Conservation (phyloP, 345 rosid species). For the Populus ilicifolia region DNA sequence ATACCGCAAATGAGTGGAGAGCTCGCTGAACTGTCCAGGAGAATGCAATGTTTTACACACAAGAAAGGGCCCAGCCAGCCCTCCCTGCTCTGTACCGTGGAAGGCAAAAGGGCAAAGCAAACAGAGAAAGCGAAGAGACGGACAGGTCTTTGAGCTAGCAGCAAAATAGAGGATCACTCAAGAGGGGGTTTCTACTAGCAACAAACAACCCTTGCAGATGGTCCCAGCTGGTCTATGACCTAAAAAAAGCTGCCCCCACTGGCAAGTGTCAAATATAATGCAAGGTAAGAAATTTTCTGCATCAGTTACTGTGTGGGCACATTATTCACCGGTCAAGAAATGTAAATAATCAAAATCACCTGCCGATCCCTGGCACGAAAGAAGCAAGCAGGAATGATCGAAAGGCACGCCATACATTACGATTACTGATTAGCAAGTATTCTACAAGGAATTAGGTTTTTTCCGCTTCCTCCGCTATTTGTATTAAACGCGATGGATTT, state of each 20-base stretch:
- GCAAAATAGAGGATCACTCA: constrained; percentile 16
- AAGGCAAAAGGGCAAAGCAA: not conserved
- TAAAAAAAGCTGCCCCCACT: constrained; percentile 4
- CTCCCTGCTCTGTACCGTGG: too few species aligned
- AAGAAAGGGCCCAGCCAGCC: too few species aligned
- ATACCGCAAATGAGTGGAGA: too few species aligned
- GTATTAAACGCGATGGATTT: too few species aligned
- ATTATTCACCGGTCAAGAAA: not conserved
- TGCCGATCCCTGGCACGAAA: too few species aligned
- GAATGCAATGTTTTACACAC: too few species aligned
- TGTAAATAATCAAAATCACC: not conserved
- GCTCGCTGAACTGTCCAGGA: too few species aligned
- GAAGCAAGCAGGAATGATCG: not conserved
- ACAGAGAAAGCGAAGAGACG: not conserved
- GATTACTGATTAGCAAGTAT: too few species aligned
- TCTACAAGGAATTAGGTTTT: too few species aligned
- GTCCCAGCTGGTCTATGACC: not conserved
- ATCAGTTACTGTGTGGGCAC: not conserved
- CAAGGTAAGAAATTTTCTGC: not conserved
- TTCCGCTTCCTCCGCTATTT: too few species aligned
- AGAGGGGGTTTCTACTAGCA: constrained; percentile 1
- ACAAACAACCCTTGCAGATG: not conserved
- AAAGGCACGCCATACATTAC: too few species aligned
- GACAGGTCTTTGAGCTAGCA: not conserved
- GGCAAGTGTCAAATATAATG: not conserved